phyloP scores from a whole-genome alignment of 257 asterid genomes.

The Avicennia marina region DNA sequence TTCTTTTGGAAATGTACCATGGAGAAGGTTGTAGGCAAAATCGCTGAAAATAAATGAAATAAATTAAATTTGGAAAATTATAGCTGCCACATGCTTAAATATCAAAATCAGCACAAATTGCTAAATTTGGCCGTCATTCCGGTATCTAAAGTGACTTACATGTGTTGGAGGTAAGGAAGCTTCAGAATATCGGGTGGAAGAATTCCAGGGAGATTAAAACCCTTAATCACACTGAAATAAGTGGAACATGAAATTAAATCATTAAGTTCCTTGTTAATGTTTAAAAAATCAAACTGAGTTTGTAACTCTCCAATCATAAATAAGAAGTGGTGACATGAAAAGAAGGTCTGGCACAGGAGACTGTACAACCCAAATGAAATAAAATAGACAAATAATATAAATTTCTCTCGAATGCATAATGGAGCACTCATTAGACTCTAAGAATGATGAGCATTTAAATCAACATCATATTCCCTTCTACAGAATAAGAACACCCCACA shows the following conservation, averaged over 20 bases:
- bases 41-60: constrained; percentile 46
- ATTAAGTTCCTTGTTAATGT: constrained; percentile 3
- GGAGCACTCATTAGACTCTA: too few relatives aligned
- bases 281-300: neutral
- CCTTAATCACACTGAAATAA: constrained; percentile 65
- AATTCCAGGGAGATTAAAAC: constrained; percentile 70
- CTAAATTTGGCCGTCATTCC: neutral
- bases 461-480: neutral
- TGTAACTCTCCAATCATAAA: neutral
- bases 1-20: constrained; percentile 72
- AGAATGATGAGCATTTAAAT: neutral
- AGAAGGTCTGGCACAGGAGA: neutral
- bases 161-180: constrained; percentile 57
- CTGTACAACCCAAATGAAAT: neutral
- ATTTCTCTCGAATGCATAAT: neutral
- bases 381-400: neutral
- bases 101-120: constrained; percentile 11
- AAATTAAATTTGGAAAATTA: constrained; percentile 3
- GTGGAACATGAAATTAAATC: constrained; percentile 1
- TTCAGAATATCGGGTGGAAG: constrained; percentile 56
- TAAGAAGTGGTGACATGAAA: too few relatives aligned
- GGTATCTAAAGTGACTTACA: constrained; percentile 41
- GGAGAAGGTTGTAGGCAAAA: constrained; percentile 78
- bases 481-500: too few relatives aligned
- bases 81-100: neutral